A percentile compares a stretch with the other conserved stretches of the same genome.
These are phyloP conservation scores for Penicillium sp. DNA, from an alignment of 2,329 filamentous ascomycete species.

Conservation along the genomic window DNA sequence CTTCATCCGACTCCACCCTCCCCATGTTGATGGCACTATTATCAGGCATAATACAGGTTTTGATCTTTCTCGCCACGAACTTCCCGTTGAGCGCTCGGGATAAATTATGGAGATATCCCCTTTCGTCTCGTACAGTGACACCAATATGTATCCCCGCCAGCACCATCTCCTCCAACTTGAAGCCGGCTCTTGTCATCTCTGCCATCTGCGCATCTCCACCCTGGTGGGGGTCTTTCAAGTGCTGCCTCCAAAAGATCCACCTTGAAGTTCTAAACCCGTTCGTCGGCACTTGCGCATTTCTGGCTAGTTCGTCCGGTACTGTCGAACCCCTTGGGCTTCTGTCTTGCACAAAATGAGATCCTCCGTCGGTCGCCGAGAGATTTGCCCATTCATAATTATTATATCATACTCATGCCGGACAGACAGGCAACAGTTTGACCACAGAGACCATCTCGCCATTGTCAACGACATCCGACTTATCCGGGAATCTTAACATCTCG, in stretches of 20 bases:
- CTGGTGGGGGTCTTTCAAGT: neutral
- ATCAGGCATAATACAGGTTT: neutral
- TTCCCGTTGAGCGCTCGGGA: neutral
- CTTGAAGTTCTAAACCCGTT: neutral
- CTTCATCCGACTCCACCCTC: neutral
- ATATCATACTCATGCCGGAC: neutral
- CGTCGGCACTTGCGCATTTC: neutral
- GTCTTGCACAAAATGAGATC: neutral
- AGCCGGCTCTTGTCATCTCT: neutral
- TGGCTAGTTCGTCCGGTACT: neutral
- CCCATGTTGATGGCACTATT: neutral
- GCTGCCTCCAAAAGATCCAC: neutral
- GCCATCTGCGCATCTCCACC: neutral
- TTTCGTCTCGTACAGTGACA: neutral
- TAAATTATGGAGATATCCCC: neutral
- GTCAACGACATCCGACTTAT: neutral
- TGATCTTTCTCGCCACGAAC: neutral
- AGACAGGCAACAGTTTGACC: neutral
- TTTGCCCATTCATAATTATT: neutral
- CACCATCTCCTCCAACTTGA: neutral
- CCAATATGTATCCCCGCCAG: neutral
- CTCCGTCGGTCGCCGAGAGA: neutral
- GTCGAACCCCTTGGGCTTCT: neutral
- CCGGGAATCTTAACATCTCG: neutral
- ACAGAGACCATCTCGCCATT: neutral